Percentiles rank a stretch among this genome's conserved stretches.
Conservation (phyloP, 2,329 filamentous ascomycete species). For the Fusarium guadeloupense region DNA sequence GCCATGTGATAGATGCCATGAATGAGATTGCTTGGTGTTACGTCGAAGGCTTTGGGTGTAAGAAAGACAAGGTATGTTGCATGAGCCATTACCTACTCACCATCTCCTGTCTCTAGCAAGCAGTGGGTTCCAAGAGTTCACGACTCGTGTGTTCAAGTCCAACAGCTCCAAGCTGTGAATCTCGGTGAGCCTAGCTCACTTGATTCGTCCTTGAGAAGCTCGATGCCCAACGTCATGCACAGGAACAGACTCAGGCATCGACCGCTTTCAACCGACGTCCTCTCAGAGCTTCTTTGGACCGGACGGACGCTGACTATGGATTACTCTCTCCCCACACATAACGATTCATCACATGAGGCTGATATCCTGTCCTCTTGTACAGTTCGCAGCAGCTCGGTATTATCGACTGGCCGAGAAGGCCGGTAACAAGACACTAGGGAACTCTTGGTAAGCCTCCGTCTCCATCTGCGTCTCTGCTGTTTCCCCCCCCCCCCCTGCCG, state of each 20-base stretch:
- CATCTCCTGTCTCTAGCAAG: neutral
- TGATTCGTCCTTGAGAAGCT: conserved; percentile 24
- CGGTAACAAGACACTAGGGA: conserved; percentile 90
- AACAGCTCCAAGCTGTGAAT: neutral
- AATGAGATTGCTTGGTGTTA: conserved; percentile 98
- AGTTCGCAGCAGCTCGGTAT: conserved; percentile 88
- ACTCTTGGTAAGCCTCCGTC: conserved; percentile 77
- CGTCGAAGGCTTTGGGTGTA: conserved; percentile 93
- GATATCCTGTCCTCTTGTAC: conserved; percentile 47
- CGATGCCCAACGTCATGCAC: conserved; percentile 24
- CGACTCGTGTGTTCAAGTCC: conserved; percentile 6
- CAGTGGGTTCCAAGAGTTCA: conserved; percentile 6
- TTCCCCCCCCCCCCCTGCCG: conserved; percentile 15
- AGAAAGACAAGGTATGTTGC: conserved; percentile 93
- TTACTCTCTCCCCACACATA: conserved; percentile 8
- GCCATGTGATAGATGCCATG: conserved; percentile 78
- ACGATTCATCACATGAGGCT: conserved; percentile 58
- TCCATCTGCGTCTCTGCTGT: conserved; percentile 19
- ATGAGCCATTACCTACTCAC: conserved; percentile 13
- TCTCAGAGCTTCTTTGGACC: neutral
- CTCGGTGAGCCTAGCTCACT: conserved; percentile 24
- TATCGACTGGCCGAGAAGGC: conserved; percentile 89
- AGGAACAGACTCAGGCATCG: conserved; percentile 18
- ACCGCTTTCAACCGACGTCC: neutral
- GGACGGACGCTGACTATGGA: neutral